A percentile compares a stretch with the other conserved stretches of the same genome.
Evolutionary conservation across 169 alveolate species (phyloP).

Genomic region (Plasmodium vivax): DNA sequence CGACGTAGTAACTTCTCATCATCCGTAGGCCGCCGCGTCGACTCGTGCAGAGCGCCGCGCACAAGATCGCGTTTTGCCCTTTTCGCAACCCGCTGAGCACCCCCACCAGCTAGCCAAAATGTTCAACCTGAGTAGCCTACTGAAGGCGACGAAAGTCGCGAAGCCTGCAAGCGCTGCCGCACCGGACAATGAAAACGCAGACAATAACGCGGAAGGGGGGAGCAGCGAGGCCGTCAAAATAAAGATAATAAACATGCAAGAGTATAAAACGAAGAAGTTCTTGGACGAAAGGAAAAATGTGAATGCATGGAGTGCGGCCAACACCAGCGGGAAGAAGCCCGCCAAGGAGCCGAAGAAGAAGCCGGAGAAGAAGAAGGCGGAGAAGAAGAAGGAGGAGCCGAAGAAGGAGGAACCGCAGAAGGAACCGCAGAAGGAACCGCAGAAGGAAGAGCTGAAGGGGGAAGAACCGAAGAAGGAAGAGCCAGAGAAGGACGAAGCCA

Average conservation of each 20-base stretch:
- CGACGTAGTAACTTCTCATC: neutral
- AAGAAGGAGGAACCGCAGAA: neutral
- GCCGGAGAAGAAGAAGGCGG: slow-evolving; percentile 3
- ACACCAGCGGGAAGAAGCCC: neutral
- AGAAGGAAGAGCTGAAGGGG: neutral
- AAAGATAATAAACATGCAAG: slow-evolving; percentile 57
- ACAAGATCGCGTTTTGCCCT: neutral
- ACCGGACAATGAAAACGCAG: slow-evolving; percentile 30
- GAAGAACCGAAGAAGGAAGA: neutral
- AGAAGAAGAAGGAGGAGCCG: slow-evolving; percentile 9
- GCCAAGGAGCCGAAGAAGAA: slow-evolving; percentile 5
- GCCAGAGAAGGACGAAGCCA: neutral
- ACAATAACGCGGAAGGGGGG: neutral
- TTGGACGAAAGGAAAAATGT: slow-evolving; percentile 70
- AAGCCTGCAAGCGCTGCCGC: neutral
- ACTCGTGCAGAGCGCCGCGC: neutral
- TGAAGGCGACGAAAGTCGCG: slow-evolving; percentile 11
- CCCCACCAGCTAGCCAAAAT: neutral
- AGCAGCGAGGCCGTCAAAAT: slow-evolving; percentile 45
- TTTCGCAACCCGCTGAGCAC: neutral
- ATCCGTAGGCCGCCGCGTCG: neutral
- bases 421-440: neutral
- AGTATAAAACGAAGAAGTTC: slow-evolving; percentile 66
- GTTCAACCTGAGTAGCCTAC: slow-evolving; percentile 41
- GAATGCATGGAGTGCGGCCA: slow-evolving; percentile 48